Conservation (phyloP, 495 filamentous ascomycete species). For the Talaromyces adpressus region DNA sequence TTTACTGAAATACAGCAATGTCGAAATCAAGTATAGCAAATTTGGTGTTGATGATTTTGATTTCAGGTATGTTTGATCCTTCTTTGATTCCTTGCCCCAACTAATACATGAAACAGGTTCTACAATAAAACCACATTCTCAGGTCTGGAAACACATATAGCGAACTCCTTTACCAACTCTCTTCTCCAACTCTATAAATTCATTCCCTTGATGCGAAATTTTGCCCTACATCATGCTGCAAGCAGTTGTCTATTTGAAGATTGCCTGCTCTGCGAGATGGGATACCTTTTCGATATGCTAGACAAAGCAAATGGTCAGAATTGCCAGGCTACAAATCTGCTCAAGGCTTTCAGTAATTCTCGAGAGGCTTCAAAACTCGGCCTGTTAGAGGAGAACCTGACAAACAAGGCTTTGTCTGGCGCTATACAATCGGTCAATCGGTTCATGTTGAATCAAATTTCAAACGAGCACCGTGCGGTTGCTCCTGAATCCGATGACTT, state of each 20-base stretch:
- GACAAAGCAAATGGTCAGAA: constrained; percentile 89
- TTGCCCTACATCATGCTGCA: constrained; percentile 84
- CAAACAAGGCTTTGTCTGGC: constrained; percentile 56
- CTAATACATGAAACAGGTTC: constrained; percentile 45
- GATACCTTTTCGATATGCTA: constrained; percentile 96
- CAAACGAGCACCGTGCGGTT: constrained; percentile 60
- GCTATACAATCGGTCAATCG: constrained; percentile 74
- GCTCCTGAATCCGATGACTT: constrained; percentile 48
- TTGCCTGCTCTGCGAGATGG: constrained; percentile 90
- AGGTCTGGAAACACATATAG: constrained; percentile 89
- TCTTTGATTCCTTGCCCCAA: neutral
- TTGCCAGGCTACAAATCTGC: constrained; percentile 94
- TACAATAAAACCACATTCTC: constrained; percentile 90
- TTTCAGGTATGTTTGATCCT: constrained; percentile 60
- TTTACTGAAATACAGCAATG: constrained; percentile 76
- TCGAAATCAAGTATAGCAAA: constrained; percentile 95
- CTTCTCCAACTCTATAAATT: constrained; percentile 88
- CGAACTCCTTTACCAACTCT: constrained; percentile 92
- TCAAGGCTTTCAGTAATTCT: constrained; percentile 77
- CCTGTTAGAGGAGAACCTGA: constrained; percentile 75
- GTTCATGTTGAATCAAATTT: constrained; percentile 67
- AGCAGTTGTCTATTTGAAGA: constrained; percentile 70
- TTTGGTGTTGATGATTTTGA: constrained; percentile 98
- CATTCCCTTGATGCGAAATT: constrained; percentile 79
- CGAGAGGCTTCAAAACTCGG: constrained; percentile 64